A percentile compares a stretch with the other conserved stretches of the same genome.
These are phyloP conservation scores for Russula sp. DNA, from an alignment of 768 basidiomycete species.

Conservation along the genomic window DNA sequence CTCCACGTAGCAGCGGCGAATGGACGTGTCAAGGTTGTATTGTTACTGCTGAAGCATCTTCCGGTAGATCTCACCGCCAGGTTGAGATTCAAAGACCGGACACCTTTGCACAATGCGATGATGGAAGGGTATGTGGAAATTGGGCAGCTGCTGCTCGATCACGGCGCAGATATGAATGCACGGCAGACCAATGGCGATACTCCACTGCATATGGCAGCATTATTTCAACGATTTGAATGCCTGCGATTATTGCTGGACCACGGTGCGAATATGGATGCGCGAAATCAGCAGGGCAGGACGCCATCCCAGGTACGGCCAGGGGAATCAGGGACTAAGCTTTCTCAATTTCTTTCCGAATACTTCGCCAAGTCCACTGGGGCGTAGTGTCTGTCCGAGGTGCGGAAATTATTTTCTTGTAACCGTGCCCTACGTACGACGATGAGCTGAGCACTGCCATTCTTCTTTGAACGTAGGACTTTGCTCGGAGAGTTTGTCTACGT, in stretches of 20 bases:
- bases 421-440: too few species aligned
- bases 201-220: not conserved
- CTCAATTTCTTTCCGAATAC: too few species aligned
- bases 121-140: not conserved
- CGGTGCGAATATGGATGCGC: not conserved
- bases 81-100: too few species aligned
- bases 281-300: fast-evolving
- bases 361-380: too few species aligned
- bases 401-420: too few species aligned
- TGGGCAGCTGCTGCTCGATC: not conserved
- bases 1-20: not conserved
- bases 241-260: not conserved
- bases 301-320: too few species aligned
- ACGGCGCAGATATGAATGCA: not conserved
- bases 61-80: too few species aligned
- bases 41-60: not conserved
- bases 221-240: not conserved
- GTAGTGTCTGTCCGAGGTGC: too few species aligned
- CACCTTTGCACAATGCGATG: not conserved
- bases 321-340: too few species aligned
- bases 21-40: not conserved
- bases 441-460: too few species aligned
- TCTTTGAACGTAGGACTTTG: too few species aligned
- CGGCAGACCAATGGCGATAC: fast-evolving
- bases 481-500: too few species aligned